Evolutionary conservation across 768 basidiomycete genomes (phyloP).

Genomic region (Mycena alexandri): DNA sequence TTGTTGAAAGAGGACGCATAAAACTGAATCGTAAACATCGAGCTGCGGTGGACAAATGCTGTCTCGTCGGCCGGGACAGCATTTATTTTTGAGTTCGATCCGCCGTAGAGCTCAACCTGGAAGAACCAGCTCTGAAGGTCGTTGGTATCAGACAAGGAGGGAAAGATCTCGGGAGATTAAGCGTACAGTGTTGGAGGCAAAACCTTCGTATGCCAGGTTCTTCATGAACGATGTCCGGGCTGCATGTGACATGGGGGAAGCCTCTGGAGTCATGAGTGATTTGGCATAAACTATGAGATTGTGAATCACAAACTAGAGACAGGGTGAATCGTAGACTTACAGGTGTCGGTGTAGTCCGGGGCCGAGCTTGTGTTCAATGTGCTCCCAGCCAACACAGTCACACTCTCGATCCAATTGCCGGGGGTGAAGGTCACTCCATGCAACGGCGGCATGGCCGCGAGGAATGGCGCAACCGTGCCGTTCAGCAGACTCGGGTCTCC

Average conservation of each 20-base stretch:
- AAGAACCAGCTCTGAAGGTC: constrained; percentile 50
- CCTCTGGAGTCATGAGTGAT: constrained; percentile 55
- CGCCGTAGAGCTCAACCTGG: constrained; percentile 59
- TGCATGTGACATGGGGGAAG: constrained; percentile 46
- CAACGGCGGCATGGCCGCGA: constrained; percentile 46
- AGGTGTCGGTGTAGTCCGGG: constrained; percentile 52
- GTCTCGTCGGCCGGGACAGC: constrained; percentile 53
- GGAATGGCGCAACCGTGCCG: constrained; percentile 49
- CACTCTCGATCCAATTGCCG: constrained; percentile 51
- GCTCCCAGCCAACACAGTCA: constrained; percentile 44
- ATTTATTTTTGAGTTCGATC: constrained; percentile 61
- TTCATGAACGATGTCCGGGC: constrained; percentile 53
- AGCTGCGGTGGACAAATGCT: constrained; percentile 59
- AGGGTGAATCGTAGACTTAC: constrained; percentile 3
- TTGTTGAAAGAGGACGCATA: constrained; percentile 58
- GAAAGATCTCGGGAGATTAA: constrained; percentile 29
- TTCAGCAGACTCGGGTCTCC: constrained; percentile 48
- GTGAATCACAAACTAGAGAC: neutral
- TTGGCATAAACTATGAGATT: constrained; percentile 43
- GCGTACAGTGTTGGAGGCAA: constrained; percentile 51
- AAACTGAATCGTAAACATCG: constrained; percentile 62
- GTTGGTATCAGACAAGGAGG: constrained; percentile 37
- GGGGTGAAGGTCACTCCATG: constrained; percentile 41
- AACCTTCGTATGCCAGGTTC: constrained; percentile 54
- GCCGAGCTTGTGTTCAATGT: constrained; percentile 46